phyloP scores from a whole-genome alignment of 768 basidiomycete genomes.

The Phaeolepiota aurea region DNA sequence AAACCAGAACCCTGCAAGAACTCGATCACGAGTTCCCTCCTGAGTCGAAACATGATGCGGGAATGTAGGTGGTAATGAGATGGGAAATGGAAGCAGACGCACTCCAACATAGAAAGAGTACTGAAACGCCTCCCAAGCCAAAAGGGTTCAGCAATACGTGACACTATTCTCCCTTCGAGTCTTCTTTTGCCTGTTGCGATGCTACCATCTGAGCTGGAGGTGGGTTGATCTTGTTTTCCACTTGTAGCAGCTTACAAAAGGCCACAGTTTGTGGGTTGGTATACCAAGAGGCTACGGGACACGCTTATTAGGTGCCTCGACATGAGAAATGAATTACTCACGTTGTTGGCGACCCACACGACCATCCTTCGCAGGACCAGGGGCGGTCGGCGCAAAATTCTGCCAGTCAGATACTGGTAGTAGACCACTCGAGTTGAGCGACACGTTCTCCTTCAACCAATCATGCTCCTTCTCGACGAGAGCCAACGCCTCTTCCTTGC shows the following conservation, averaged over 20 bases:
- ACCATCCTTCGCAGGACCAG: conserved; percentile 33
- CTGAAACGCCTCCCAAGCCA: no score
- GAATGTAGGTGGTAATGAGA: no score
- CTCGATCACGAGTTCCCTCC: no score
- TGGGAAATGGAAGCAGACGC: no score
- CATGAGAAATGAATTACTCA: conserved; percentile 12
- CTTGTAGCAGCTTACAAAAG: conserved; percentile 70
- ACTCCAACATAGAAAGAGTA: no score
- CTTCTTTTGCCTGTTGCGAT: no score
- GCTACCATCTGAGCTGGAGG: background rate
- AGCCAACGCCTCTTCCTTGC: conserved; percentile 36
- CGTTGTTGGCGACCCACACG: conserved; percentile 21
- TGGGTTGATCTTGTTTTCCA: conserved; percentile 58
- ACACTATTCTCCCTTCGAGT: no score
- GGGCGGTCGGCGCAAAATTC: conserved; percentile 60
- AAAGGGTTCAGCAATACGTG: no score
- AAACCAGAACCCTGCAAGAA: no score
- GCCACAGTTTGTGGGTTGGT: conserved; percentile 87
- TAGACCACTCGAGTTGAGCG: conserved; percentile 20
- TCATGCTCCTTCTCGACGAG: conserved; percentile 50
- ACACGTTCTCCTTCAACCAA: conserved; percentile 63
- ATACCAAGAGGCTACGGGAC: conserved; percentile 59
- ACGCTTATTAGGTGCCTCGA: background rate
- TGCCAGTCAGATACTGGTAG: conserved; percentile 49
- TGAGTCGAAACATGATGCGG: no score